Base-by-base conservation (phyloP, 2,329 filamentous ascomycete genomes). In the Aspergillus neotritici region DNA sequence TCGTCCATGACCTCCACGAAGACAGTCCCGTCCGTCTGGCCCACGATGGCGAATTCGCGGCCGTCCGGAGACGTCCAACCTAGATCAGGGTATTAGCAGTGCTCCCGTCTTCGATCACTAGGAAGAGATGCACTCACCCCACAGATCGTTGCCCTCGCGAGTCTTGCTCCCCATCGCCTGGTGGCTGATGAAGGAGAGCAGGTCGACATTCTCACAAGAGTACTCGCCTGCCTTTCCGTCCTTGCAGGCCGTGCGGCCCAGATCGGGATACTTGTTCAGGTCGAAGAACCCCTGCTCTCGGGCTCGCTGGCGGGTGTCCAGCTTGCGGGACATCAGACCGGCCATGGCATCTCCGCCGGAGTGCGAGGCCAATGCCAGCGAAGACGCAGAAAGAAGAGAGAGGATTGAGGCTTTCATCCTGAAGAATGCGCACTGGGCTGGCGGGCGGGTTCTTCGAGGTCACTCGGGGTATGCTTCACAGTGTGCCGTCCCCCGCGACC, bases 131-230 rank as follows among this genome's bases (percentile, higher is more conserved):
- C 21, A 31, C 48, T 31, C 33, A 51, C 48, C 50, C 50, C 50
- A 53, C 10, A 53, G n/a, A 44, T 53, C 48, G 13, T 53, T 53
- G 0, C 50, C 50, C 40, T 53, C 50, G 31, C 50, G 50, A 16
- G 46, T 51, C 16, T n/a, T 31, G 14, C 48, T 53, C n/a, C 48
- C 48, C 50, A 53, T 17, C n/a, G 44, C 48, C 37, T 53, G 50
- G 28, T 53, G 50, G 31, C 50, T 53, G 21, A 53, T 37, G 25
- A 53, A 53, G 4, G 36, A 31, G 13, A 41, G 32, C 8, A 53
- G 40, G n/a, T 53, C 46, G 7, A 51, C 44, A 14, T 51, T 53
- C 12, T 47, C 36, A 31, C 50, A 53, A 3, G 46, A 46, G 31
- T 53, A 51, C 36, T 53, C 48, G 15, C 48, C 50, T 3, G 48